Evolutionary conservation across 208 protist species (phyloP).

Genomic region (Trypanosoma cruzi): DNA sequence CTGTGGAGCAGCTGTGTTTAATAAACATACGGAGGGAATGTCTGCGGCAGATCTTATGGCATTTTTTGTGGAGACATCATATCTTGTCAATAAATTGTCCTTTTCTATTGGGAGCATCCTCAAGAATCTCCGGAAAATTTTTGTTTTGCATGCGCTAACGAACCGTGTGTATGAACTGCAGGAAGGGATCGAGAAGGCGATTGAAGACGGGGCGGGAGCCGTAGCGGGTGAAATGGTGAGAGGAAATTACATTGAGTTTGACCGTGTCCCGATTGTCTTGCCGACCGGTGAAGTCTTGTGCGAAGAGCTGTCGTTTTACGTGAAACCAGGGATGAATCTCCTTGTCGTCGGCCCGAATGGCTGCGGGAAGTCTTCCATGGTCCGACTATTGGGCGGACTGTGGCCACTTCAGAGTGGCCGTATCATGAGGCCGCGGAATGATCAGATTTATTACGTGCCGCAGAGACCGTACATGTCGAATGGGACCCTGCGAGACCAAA

Average conservation of each 20-base stretch:
- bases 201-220: conserved; percentile 22
- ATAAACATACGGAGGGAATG: conserved; percentile 12
- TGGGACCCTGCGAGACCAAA: conserved; percentile 86
- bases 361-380: conserved; percentile 90
- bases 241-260: conserved; percentile 84
- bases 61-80: conserved; percentile 33
- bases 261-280: conserved; percentile 63
- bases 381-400: conserved; percentile 82
- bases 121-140: conserved; percentile 45
- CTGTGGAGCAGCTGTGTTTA: conserved; percentile 34
- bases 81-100: conserved; percentile 51
- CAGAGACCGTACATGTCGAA: conserved; percentile 85
- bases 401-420: conserved; percentile 72
- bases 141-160: conserved; percentile 58
- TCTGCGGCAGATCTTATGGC: conserved; percentile 20
- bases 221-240: conserved; percentile 36
- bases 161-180: conserved; percentile 52
- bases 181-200: conserved; percentile 38
- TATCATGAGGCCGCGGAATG: conserved; percentile 66
- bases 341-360: conserved; percentile 93
- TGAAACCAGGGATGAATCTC: conserved; percentile 83
- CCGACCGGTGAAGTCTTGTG: conserved; percentile 68
- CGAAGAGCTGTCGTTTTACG: conserved; percentile 66
- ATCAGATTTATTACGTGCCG: conserved; percentile 88
- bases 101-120: conserved; percentile 44